Conservation (phyloP, 495 filamentous ascomycete genomes). For the Daldinia concentrica region DNA sequence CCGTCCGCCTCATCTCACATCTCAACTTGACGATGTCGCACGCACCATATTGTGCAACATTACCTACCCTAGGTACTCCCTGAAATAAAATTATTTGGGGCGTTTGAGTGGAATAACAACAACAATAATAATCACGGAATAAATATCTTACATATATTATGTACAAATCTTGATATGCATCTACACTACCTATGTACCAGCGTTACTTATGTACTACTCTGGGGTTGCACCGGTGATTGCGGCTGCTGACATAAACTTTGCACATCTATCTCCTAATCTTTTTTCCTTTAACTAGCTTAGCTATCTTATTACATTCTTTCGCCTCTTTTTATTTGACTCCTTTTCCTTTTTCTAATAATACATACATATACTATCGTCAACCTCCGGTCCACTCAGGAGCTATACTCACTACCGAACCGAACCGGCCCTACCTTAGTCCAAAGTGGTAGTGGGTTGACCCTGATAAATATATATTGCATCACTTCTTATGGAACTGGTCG, state of each 20-base stretch:
- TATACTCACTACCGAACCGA: constrained; percentile 4
- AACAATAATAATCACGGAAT: no score
- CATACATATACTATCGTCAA: neutral
- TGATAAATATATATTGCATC: constrained; percentile 42
- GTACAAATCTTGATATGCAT: neutral
- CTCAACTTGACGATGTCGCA: neutral
- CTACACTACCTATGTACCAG: neutral
- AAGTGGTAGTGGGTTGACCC: constrained; percentile 16
- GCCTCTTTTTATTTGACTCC: neutral
- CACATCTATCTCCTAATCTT: constrained; percentile 1
- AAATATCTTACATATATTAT: neutral
- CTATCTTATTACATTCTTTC: neutral
- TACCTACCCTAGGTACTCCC: no score
- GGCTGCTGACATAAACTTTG: constrained; percentile 3
- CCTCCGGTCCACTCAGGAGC: neutral
- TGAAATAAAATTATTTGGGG: neutral
- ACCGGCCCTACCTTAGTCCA: constrained; percentile 11
- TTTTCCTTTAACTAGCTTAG: neutral
- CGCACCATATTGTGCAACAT: neutral
- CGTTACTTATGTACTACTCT: neutral
- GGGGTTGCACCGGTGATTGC: neutral
- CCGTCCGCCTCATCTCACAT: constrained; percentile 10
- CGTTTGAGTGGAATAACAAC: neutral
- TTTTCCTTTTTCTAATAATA: neutral
- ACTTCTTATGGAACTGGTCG: constrained; percentile 14